phyloP scores from a whole-genome alignment of 2,329 filamentous ascomycete species.

The Aspergillus tubingensis region DNA sequence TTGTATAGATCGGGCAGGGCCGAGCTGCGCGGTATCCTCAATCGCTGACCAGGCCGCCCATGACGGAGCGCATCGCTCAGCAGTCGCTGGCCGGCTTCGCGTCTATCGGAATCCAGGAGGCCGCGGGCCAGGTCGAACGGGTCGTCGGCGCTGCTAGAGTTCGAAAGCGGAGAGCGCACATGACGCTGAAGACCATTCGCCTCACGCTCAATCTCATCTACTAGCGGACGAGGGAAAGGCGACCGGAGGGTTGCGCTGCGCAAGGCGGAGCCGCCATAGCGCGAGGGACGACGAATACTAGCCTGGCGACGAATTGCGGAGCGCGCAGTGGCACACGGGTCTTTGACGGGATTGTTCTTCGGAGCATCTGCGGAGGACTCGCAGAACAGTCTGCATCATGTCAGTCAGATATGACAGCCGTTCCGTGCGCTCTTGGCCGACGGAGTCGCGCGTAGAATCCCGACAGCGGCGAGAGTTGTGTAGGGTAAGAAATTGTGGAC shows the following conservation, averaged over 20 bases:
- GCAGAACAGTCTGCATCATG: constrained; percentile 54
- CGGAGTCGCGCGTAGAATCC: constrained; percentile 19
- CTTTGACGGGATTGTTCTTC: constrained; percentile 51
- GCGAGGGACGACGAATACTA: constrained; percentile 36
- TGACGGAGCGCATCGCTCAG: constrained; percentile 39
- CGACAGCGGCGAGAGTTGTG: constrained; percentile 5
- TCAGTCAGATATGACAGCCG: constrained; percentile 26
- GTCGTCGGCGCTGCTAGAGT: constrained; percentile 30
- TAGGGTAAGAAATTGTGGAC: constrained; percentile 16
- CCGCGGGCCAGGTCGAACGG: constrained; percentile 29
- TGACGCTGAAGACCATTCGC: constrained; percentile 23
- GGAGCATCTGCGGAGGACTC: constrained; percentile 49
- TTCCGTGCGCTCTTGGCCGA: constrained; percentile 15
- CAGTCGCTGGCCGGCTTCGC: constrained; percentile 38
- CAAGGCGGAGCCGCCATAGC: constrained; percentile 27
- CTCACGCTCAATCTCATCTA: constrained; percentile 37
- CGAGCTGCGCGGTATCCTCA: constrained; percentile 41
- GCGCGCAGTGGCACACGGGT: constrained; percentile 55
- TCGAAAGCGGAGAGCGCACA: constrained; percentile 31
- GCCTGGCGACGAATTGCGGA: constrained; percentile 60
- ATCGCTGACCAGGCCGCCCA: constrained; percentile 33
- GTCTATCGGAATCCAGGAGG: constrained; percentile 27
- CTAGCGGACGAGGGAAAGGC: constrained; percentile 31
- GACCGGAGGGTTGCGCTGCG: constrained; percentile 32
- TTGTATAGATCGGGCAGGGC: constrained; percentile 30